Base-by-base conservation (phyloP, 768 basidiomycete genomes). In the Lactarius sp. region DNA sequence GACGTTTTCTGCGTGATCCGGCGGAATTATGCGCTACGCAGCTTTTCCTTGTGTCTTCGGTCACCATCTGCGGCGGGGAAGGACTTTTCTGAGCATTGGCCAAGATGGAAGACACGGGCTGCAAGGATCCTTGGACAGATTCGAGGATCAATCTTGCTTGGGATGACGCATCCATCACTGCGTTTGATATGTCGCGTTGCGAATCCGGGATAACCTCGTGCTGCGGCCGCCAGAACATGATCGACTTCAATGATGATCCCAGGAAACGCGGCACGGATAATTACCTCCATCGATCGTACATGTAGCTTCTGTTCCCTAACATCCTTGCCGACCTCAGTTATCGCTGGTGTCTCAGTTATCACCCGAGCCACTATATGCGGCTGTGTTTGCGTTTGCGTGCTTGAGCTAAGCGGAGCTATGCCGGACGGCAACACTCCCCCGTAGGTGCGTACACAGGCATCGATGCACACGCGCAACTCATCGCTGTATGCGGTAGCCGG, bases 141-240 rank as follows among this genome's bases (percentile, higher is more conserved):
- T 49, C 33, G 12, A 18, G 31, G 27, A 34, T n/a, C 7, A 31
- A 22, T 55, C 37, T 50, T 34, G 16, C 14, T 27, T 22, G 52
- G 14, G 31, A 36, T 33, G 52, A 20, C 1, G 52, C 16, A 41
- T 4, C 16, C 18, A 56, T 8, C 22, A 12, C 49, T 10, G 34
- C 22, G 27, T 44, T 46, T 46, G 42, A 27, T 36, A 39, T 51
- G 6, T 8, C 47, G 14, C 39, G 37, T 42, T 55, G 59, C 9
- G 64, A 65, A 36, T 65, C 64, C 22, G 59, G 59, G 41, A 65
- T 51, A 46, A 65, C 50, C 39, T 60, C 64, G 22, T 60, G 49
- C 63, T 64, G 16, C 9, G 37, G 33, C 37, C 31, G 34, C 39
- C 37, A 12, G 42, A 31, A 1, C 13, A 18, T 20, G 27, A 62